Conservation (phyloP, 495 filamentous ascomycete genomes). For the Lophiostoma macrostomum region DNA sequence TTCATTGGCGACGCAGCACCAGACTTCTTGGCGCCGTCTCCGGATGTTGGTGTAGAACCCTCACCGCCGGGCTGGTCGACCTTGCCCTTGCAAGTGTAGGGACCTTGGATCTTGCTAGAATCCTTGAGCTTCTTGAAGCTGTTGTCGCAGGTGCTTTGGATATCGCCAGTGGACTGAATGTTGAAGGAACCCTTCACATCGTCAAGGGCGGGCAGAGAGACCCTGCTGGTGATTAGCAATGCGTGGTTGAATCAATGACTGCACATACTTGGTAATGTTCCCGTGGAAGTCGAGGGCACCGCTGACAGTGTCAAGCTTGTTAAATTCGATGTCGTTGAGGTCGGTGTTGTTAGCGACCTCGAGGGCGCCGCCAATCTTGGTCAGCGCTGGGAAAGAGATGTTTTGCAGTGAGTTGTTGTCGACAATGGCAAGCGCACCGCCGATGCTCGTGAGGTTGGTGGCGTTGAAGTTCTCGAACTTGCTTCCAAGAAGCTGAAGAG, state of each 20-base stretch:
- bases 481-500: conserved; percentile 81
- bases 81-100: conserved; percentile 43
- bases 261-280: conserved; percentile 73
- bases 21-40: conserved; percentile 25
- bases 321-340: conserved; percentile 63
- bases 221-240: conserved; percentile 48
- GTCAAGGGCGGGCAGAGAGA: conserved; percentile 63
- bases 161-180: conserved; percentile 63
- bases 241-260: not conserved
- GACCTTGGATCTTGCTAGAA: conserved; percentile 43
- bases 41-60: conserved; percentile 32
- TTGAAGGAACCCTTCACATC: conserved; percentile 86
- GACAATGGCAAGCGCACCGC: conserved; percentile 70
- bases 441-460: conserved; percentile 73
- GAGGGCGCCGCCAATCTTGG: conserved; percentile 70
- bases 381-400: conserved; percentile 68
- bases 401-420: conserved; percentile 73
- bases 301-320: conserved; percentile 61
- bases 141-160: conserved; percentile 35
- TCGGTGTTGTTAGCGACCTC: conserved; percentile 84
- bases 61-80: conserved; percentile 33
- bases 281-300: conserved; percentile 90
- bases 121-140: conserved; percentile 54
- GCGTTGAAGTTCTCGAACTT: conserved; percentile 63
- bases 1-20: conserved; percentile 37